phyloP scores from a whole-genome alignment of 2,329 filamentous ascomycete genomes.

The Colletotrichum sp. region DNA sequence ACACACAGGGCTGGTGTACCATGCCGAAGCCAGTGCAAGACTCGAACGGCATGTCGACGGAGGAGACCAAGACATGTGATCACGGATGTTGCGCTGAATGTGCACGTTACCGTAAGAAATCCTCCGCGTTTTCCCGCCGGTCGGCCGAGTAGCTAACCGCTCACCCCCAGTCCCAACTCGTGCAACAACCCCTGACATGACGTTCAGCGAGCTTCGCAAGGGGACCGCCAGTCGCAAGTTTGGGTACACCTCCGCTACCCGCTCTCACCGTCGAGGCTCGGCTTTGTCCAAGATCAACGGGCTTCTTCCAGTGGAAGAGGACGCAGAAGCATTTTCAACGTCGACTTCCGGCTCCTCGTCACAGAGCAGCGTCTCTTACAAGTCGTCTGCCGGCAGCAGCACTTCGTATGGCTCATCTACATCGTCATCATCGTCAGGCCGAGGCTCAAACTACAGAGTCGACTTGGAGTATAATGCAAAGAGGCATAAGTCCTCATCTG shows the following conservation, averaged over 20 bases:
- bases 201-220: constrained; percentile 41
- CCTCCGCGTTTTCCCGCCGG: background rate
- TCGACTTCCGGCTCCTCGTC: constrained; percentile 23
- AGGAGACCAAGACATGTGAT: constrained; percentile 49
- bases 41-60: constrained; percentile 33
- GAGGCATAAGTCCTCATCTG: constrained; percentile 12
- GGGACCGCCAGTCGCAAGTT: constrained; percentile 41
- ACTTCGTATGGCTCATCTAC: background rate
- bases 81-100: constrained; percentile 60
- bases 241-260: constrained; percentile 33
- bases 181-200: constrained; percentile 38
- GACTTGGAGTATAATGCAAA: constrained; percentile 33
- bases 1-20: constrained; percentile 59
- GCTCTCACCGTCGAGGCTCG: constrained; percentile 34
- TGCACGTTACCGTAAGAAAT: constrained; percentile 43
- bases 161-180: constrained; percentile 33
- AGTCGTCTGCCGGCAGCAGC: background rate
- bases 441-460: constrained; percentile 26
- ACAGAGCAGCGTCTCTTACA: background rate
- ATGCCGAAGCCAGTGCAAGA: constrained; percentile 38
- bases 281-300: constrained; percentile 17
- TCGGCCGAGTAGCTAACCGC: background rate
- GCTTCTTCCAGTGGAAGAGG: background rate
- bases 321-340: background rate
- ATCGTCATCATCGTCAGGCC: constrained; percentile 23